Base-by-base conservation (phyloP, 177 flowering plant genomes). In the Vitis hybrid region DNA sequence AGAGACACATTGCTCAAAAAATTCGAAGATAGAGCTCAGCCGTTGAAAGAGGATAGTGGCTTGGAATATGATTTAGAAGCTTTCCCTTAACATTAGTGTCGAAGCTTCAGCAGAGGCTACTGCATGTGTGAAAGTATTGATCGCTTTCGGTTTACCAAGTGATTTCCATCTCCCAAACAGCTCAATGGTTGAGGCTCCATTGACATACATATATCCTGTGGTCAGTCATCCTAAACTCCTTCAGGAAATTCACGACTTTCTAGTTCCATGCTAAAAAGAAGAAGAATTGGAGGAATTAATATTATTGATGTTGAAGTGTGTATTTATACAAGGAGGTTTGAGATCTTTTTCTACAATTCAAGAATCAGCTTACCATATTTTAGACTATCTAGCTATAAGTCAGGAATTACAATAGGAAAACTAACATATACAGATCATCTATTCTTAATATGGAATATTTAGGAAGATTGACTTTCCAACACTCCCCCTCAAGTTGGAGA, bases 101-200 rank as follows among this genome's bases (percentile, higher is more conserved):
- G 97, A 91, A 79, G 86, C 87, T 70, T 75, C 86, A 62, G 66
- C 73, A 3, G 97, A 90, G 74, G 97, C 96, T 80, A 88, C 91
- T 64, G 91, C 93, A 54, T 89, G 85, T 80, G 98, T 84, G 46
- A 93, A 91, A 87, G 99, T 91, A 55, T 75, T 92, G 68, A 86
- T 87, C 73, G 89, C 89, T 59, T 88, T 97, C 53, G 85, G 83
- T 63, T 63, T 66, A 51, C 79, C 84, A 71, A 83, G 80, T 70
- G 80, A 86, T 59, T 77, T 86, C 35, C 66, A 67, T 68, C 68
- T 77, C 2, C 74, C 74, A 12, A 89, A 79, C 67, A 71, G 73
- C 69, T 69, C 84, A 57, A 86, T 71, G 9, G 79, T 87, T 59
- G 97, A 91, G 82, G 97, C 89, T 51, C 92, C 94, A 65, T 76